Conservation (phyloP, 306 rosid species). For the Malus sieversii region DNA sequence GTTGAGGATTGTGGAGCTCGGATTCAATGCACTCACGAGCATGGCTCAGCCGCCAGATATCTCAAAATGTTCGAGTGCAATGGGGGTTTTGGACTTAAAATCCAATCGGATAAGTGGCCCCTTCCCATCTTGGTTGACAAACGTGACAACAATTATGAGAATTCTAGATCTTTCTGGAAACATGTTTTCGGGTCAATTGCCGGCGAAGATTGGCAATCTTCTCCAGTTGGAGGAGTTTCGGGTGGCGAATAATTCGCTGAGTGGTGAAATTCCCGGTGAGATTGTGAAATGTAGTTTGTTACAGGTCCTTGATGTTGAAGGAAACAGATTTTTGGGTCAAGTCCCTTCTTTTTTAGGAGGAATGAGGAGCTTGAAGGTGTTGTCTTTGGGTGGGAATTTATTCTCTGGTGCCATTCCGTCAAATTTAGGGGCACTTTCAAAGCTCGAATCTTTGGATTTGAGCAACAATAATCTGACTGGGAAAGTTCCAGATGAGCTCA, state of each 20-base stretch:
- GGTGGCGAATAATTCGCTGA: constrained; percentile 42
- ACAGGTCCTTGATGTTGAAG: constrained; percentile 53
- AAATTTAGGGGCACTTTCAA: constrained; percentile 38
- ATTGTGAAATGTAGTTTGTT: constrained; percentile 48
- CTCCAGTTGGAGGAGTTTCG: constrained; percentile 38
- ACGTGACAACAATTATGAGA: constrained; percentile 38
- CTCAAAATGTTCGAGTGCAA: constrained; percentile 24
- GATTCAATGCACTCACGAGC: constrained; percentile 63
- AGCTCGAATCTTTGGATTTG: constrained; percentile 49
- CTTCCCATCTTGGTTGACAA: constrained; percentile 61
- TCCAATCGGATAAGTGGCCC: constrained; percentile 38
- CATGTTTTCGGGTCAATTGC: constrained; percentile 45
- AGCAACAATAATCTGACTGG: constrained; percentile 54
- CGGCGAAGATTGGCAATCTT: constrained; percentile 39
- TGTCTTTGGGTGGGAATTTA: constrained; percentile 49
- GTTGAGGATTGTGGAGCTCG: constrained; percentile 40
- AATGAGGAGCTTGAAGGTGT: constrained; percentile 31
- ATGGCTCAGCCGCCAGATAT: constrained; percentile 38
- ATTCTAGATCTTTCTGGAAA: constrained; percentile 59
- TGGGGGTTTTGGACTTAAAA: constrained; percentile 50
- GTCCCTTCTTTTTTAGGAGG: constrained; percentile 47
- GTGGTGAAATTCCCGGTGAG: constrained; percentile 46
- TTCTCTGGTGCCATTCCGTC: constrained; percentile 47
- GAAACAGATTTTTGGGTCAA: constrained; percentile 41
- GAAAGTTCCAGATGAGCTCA: constrained; percentile 39